Evolutionary conservation across 495 filamentous ascomycete genomes (phyloP), one percentile per base, ranked within the genome.

Genomic region (Neurospora sp.): DNA sequence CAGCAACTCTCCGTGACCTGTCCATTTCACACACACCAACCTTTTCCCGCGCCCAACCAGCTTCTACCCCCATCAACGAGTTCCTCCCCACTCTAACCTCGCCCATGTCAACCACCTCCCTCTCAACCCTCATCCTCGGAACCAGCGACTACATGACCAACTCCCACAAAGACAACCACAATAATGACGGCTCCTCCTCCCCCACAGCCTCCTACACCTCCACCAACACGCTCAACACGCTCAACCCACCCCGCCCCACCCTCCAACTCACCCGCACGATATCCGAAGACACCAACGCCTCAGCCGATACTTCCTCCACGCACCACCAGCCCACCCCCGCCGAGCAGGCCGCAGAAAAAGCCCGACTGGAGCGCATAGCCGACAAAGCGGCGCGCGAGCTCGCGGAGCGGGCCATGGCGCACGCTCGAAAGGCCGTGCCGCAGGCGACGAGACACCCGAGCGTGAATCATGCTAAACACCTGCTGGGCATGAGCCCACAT

Each of bases 301-400:
- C 69, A 2, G 37, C 59, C 8, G 42, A 37, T 3, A 48, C 36
- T 21, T 40, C 69, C 37, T 31, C 66, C 69, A 39, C 38, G 5
- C 48, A 71, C 72, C 39, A 74, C 38, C 54, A 71, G 34, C 75
- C 78, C 4, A 83, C 83, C 3, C 76, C 81, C 1, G 80, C 81
- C 48, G 82, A 86, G 71, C 81, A 83, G 40, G 78, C 81, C 38
- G 85, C 85, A 62, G 85, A 88, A 75, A 83, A 85, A 39, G 87
- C 87, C 9, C 85, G 87, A 4, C 83, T 89, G 11, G 84, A 83
- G 48, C 84, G 86, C 36, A 82, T 88, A 43, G 85, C 84, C 6
- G 79, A 81, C 40, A 84, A 83, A 71, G 81, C 81, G 10, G 83
- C 83, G 21, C 84, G 81, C 42, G 82, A 84, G 5, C 81, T 85